phyloP scores from a whole-genome alignment of 148 eudicot species.

The Rhododendron mucronatum region DNA sequence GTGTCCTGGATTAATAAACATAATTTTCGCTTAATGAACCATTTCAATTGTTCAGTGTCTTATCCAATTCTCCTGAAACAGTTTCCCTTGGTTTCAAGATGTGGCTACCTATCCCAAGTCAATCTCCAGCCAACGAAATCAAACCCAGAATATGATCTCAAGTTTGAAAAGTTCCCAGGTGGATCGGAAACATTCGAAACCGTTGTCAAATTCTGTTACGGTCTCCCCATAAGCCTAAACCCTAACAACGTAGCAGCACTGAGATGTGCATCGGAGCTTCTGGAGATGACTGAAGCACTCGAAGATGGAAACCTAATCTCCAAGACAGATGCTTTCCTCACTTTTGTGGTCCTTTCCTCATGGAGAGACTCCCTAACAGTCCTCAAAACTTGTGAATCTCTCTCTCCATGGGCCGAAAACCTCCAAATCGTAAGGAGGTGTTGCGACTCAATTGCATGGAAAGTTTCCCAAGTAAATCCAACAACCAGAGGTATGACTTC shows the following conservation, averaged over 20 bases:
- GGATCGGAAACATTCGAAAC: constrained; percentile 52
- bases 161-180: constrained; percentile 63
- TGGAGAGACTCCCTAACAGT: constrained; percentile 65
- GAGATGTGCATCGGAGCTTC: constrained; percentile 64
- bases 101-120: constrained; percentile 50
- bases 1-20: not conserved
- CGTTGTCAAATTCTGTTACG: constrained; percentile 55
- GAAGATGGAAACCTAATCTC: constrained; percentile 72
- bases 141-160: constrained; percentile 29
- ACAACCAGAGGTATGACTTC: constrained; percentile 10
- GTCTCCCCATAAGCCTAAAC: constrained; percentile 42
- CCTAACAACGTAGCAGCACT: constrained; percentile 52
- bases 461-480: constrained; percentile 38
- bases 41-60: not conserved
- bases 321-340: constrained; percentile 63
- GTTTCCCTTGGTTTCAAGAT: constrained; percentile 55
- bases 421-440: constrained; percentile 71
- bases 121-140: constrained; percentile 36
- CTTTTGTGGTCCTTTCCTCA: constrained; percentile 58
- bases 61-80: constrained; percentile 27
- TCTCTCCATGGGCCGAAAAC: constrained; percentile 77
- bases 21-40: not conserved
- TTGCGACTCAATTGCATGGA: constrained; percentile 60
- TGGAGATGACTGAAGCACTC: constrained; percentile 71
- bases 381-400: constrained; percentile 51